Evolutionary conservation across 2,329 filamentous ascomycete genomes (phyloP), one percentile per base, ranked within the genome.

Genomic region (Apiospora sp.): DNA sequence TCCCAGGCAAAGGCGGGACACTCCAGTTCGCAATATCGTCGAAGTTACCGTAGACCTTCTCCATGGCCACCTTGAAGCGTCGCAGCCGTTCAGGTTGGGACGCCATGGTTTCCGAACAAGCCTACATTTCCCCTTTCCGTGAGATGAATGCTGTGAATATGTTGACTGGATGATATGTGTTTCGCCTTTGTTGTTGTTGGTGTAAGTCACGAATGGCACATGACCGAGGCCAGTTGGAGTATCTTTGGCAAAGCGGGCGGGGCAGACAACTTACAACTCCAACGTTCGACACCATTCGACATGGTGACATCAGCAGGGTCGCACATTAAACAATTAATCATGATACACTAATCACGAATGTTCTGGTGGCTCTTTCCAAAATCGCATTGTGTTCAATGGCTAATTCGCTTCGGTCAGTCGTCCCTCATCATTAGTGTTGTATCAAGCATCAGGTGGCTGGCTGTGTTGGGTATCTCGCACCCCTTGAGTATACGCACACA

Each of bases 1-100:
- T 85, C 41, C 83, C 84, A 1, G 83, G 83, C 5, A 34, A 44
- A 37, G 68, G 68, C 16, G 68, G 68, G 24, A 49, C 43, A 46
- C 22, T 27, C 68, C 68, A 69, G 19, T 46, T 54, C 2, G 68
- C 68, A 10, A 19, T 19, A 30, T 37, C 46, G n/a, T 69, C 68
- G 19, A 69, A 69, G 12, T 24, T 14, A 14, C 68, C 68, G 37
- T 69, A 69, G 24, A 69, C 68, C 10, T 24, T 37, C 46, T 30
- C 22, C 68, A 69, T 69, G 43, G 68, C 68, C 22, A 24, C n/a
- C 22, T 37, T 37, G 46, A 69, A 69, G 48, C 43, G 43, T 48
- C 22, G 68, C 48, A 69, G 24, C 19, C 34, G 43, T 13, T 12
- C 22, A 54, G 46, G 4, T 69, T 51, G 43, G 12, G 44, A 69